Evolutionary conservation across 257 asterid species (phyloP), one percentile per base, ranked within the genome.

Genomic region (Fraxinus excelsior): DNA sequence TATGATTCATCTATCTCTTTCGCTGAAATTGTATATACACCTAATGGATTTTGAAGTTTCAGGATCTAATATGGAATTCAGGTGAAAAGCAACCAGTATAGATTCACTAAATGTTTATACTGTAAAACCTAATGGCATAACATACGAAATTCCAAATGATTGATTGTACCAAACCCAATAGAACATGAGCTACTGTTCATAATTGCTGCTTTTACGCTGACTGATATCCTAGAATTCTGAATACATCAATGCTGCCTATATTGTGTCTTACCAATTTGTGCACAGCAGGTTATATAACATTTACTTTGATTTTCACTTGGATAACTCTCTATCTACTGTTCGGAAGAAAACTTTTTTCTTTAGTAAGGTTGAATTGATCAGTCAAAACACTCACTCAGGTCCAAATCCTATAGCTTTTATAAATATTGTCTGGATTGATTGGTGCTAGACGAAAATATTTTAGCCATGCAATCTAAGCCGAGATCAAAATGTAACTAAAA

Each of bases 231-330:
- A 11, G 68, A 26, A 10, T 3, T 1, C 68, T 26, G 34, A 62
- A 62, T n/a, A 25, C 68, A 58, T 62, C 19, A 62, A n/a, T 62
- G 34, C 67, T 60, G 31, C 14, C 13, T 60, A 23, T 25, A 60
- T 60, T 60, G 32, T 25, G 34, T 7, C 67, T 37, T 60, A 38
- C 46, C 46, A 38, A 38, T 7, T 38, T 38, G 46, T 74, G 73
- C 78, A 31, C 19, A 42, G 13, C 60, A 12, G 13, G 7, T 58
- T 73, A 40, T 31, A 31, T 64, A 78, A 46, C 74, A 66, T 71
- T 11, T 49, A 23, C 29, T 23, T 60, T 2, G 16, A 60, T n/a
- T 70, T 25, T n/a, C 71, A 23, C 72, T 60, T 37, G 11, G 64
- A 64, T 25, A 7, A 21, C 21, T 62, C n/a, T 42, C 70, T 31